Conservation (phyloP, 768 basidiomycete genomes). For the Phylloporus scabripes region DNA sequence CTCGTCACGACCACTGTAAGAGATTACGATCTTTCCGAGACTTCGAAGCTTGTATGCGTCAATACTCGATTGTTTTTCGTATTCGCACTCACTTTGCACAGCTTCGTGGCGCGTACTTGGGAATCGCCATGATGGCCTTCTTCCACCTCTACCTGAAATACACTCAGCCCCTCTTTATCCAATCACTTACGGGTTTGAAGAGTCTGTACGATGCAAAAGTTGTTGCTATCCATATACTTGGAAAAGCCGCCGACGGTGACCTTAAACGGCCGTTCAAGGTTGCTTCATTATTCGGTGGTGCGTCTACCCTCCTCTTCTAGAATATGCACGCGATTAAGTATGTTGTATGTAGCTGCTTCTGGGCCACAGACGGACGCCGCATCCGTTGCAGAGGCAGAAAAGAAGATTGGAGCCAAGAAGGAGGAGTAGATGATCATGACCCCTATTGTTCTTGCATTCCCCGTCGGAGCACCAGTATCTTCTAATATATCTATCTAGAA, state of each 20-base stretch:
- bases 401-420: slow-evolving; percentile 75
- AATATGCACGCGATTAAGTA: neutral
- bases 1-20: slow-evolving; percentile 87
- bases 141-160: slow-evolving; percentile 93
- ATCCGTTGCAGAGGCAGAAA: slow-evolving; percentile 84
- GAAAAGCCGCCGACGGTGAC: slow-evolving; percentile 76
- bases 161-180: slow-evolving; percentile 95
- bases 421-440: slow-evolving; percentile 46
- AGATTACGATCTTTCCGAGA: slow-evolving; percentile 91
- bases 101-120: slow-evolving; percentile 65
- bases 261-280: slow-evolving; percentile 87
- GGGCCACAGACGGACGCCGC: slow-evolving; percentile 85
- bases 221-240: slow-evolving; percentile 76
- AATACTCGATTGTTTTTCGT: slow-evolving; percentile 17
- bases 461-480: slow-evolving; percentile 4
- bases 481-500: slow-evolving; percentile 9
- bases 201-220: slow-evolving; percentile 81
- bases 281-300: slow-evolving; percentile 68
- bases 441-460: slow-evolving; percentile 11
- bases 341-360: slow-evolving; percentile 35
- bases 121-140: slow-evolving; percentile 84
- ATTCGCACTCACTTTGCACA: slow-evolving; percentile 16
- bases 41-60: slow-evolving; percentile 65
- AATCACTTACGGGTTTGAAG: slow-evolving; percentile 94
- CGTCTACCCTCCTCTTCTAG: slow-evolving; percentile 16